Evolutionary conservation across 2,329 filamentous ascomycete species (phyloP).

Genomic region (Thielaviopsis ethacetica): DNA sequence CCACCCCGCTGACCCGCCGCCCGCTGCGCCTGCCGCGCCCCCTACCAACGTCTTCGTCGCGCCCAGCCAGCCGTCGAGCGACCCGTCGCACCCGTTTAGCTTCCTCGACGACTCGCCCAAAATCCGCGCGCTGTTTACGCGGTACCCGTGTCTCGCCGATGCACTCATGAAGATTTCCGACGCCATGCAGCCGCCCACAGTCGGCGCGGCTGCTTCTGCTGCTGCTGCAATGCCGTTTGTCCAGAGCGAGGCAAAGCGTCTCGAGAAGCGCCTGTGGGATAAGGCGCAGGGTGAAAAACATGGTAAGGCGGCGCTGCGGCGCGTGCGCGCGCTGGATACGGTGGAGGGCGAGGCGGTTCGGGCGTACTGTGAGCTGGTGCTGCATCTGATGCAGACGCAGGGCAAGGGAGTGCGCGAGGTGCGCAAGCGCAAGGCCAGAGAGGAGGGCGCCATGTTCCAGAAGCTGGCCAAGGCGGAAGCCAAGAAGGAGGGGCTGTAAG

Average conservation of each 20-base stretch:
- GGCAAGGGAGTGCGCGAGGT: slow-evolving; percentile 4
- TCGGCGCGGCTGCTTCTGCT: slow-evolving; percentile 3
- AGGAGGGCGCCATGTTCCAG: slow-evolving; percentile 5
- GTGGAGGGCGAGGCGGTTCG: slow-evolving; percentile 41
- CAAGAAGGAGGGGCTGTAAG: slow-evolving; percentile 2
- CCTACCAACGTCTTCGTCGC: slow-evolving; percentile 11
- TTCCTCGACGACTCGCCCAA: slow-evolving; percentile 34
- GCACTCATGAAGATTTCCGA: slow-evolving; percentile 33
- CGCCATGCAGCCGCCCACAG: slow-evolving; percentile 30
- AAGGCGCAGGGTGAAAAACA: slow-evolving; percentile 39
- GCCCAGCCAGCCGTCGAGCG: slow-evolving; percentile 6
- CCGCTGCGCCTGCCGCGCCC: slow-evolving; percentile 13
- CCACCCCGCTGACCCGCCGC: slow-evolving; percentile 27
- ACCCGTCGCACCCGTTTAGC: slow-evolving; percentile 29
- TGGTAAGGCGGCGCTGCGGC: slow-evolving; percentile 36
- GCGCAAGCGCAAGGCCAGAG: slow-evolving; percentile 4
- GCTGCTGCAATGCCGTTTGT: slow-evolving; percentile 12
- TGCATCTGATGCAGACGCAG: slow-evolving; percentile 27
- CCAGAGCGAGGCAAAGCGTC: slow-evolving; percentile 8
- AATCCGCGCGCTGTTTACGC: slow-evolving; percentile 32
- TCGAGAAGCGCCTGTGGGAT: slow-evolving; percentile 33
- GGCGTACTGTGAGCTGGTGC: slow-evolving; percentile 43
- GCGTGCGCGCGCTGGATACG: slow-evolving; percentile 31
- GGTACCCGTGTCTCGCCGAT: slow-evolving; percentile 32
- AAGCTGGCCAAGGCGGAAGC: slow-evolving; percentile 1